phyloP scores from a whole-genome alignment of 192 early-diverging fungal species.

The Pecoramyces ruminantium region DNA sequence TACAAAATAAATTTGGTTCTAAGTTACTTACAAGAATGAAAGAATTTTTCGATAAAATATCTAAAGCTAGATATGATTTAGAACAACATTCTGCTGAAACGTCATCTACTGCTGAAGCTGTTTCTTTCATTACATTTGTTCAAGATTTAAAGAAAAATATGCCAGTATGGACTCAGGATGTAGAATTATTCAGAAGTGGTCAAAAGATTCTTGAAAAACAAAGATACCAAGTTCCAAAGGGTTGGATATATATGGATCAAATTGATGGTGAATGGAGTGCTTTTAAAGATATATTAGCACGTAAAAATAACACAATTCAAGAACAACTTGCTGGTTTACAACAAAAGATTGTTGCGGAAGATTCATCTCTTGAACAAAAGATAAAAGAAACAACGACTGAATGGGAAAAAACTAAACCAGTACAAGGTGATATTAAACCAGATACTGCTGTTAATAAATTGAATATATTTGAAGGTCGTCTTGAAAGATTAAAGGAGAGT shows the following conservation, averaged over 20 bases:
- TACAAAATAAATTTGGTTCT: slow-evolving; percentile 75
- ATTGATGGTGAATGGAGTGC: slow-evolving; percentile 95
- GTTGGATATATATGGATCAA: slow-evolving; percentile 92
- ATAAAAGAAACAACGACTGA: slow-evolving; percentile 65
- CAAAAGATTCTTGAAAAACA: slow-evolving; percentile 88
- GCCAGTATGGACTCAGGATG: slow-evolving; percentile 55
- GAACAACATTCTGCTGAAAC: slow-evolving; percentile 77
- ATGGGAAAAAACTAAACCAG: slow-evolving; percentile 91
- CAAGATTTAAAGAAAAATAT: slow-evolving; percentile 82
- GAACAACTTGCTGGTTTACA: slow-evolving; percentile 88
- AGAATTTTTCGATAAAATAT: slow-evolving; percentile 54
- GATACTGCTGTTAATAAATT: slow-evolving; percentile 68
- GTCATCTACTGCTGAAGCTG: slow-evolving; percentile 73
- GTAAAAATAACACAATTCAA: slow-evolving; percentile 82
- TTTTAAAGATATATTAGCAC: slow-evolving; percentile 79
- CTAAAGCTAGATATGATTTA: slow-evolving; percentile 61
- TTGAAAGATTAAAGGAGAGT: slow-evolving; percentile 66
- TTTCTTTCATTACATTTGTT: slow-evolving; percentile 86
- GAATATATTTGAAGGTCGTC: slow-evolving; percentile 64
- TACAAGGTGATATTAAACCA: slow-evolving; percentile 80
- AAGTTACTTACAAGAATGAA: slow-evolving; percentile 67
- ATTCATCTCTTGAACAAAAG: slow-evolving; percentile 68
- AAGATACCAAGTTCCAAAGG: slow-evolving; percentile 80
- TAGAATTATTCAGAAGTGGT: slow-evolving; percentile 75
- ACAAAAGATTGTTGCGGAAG: slow-evolving; percentile 87